These are phyloP conservation scores for Fraxinus anomala DNA, from an alignment of 257 asterid species.

Conservation along the genomic window DNA sequence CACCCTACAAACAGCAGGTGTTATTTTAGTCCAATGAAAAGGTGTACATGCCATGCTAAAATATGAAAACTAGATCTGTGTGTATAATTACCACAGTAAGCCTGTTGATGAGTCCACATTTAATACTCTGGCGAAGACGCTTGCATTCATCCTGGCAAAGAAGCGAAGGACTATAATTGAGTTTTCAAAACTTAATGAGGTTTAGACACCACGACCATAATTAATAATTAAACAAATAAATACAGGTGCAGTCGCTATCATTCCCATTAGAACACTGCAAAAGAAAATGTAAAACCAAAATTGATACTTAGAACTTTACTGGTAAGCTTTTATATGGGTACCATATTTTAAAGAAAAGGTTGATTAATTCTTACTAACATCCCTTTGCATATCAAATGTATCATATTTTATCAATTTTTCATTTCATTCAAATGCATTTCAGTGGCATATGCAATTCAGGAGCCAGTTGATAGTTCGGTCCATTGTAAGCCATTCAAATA, in stretches of 20 bases:
- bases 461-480: neutral
- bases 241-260: neutral
- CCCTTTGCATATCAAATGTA: neutral
- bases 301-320: neutral
- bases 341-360: neutral
- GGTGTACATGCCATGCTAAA: constrained; percentile 20
- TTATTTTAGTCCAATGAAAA: constrained; percentile 16
- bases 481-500: neutral
- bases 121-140: constrained; percentile 97
- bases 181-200: neutral
- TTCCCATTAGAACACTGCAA: neutral
- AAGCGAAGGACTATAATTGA: constrained; percentile 1
- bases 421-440: neutral
- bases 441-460: neutral
- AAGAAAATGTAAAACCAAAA: neutral
- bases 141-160: constrained; percentile 92
- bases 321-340: neutral
- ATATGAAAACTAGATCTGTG: constrained; percentile 9
- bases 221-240: neutral
- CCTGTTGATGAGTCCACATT: constrained; percentile 84
- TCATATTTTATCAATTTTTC: neutral
- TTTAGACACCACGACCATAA: too few relatives aligned
- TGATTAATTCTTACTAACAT: neutral
- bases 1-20: constrained; percentile 62
- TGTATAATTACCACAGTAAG: constrained; percentile 82